These are phyloP conservation scores for Lodderomyces elongisporus DNA, from an alignment of 1,139 yeast genomes.

Conservation along the genomic window DNA sequence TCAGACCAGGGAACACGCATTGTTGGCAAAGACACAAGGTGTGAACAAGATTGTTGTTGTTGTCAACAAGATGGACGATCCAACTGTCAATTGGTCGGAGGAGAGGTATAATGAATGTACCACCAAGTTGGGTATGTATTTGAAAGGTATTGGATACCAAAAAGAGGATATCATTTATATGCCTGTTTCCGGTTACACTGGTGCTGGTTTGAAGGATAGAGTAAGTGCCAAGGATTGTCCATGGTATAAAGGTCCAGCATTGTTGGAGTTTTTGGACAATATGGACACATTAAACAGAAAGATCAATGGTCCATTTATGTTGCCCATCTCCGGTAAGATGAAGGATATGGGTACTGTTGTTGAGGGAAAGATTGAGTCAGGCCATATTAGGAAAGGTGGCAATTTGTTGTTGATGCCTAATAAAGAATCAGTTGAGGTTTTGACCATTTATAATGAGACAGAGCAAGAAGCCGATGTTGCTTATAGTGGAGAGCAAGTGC, in stretches of 20 bases:
- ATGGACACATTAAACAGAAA: constrained; percentile 82
- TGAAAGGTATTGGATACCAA: constrained; percentile 86
- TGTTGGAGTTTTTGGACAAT: constrained; percentile 81
- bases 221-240: constrained; percentile 69
- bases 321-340: constrained; percentile 92
- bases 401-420: constrained; percentile 88
- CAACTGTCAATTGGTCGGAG: constrained; percentile 93
- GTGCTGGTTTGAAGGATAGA: constrained; percentile 91
- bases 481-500: constrained; percentile 93
- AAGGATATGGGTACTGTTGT: constrained; percentile 95
- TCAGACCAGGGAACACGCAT: constrained; percentile 97
- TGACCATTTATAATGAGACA: constrained; percentile 86
- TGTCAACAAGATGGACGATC: constrained; percentile 98
- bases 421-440: constrained; percentile 74
- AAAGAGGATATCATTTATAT: constrained; percentile 82
- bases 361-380: constrained; percentile 97
- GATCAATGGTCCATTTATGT: constrained; percentile 92
- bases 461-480: constrained; percentile 93
- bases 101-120: constrained; percentile 97
- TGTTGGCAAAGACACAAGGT: constrained; percentile 97
- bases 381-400: constrained; percentile 79
- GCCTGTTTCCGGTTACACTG: constrained; percentile 98
- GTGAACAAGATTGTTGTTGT: constrained; percentile 89
- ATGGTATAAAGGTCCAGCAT: constrained; percentile 92
- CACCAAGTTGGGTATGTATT: constrained; percentile 65